Conservation (phyloP, 2,329 filamentous ascomycete genomes). For the Colletotrichum chrysophilum region DNA sequence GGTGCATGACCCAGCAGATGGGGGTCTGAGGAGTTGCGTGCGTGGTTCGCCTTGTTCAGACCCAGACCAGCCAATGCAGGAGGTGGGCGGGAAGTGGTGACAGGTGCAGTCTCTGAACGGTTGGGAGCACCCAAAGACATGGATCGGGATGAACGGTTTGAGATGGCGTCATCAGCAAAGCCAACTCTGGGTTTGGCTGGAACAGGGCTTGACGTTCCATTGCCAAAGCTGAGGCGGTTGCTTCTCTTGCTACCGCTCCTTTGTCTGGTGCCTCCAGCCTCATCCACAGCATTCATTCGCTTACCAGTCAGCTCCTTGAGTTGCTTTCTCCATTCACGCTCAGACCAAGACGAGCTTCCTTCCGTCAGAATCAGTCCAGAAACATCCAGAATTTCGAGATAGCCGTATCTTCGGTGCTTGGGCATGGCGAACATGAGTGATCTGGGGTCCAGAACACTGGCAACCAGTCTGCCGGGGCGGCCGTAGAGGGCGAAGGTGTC, state of each 20-base stretch:
- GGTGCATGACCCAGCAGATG: constrained; percentile 30
- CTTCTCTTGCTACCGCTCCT: constrained; percentile 64
- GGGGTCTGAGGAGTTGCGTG: constrained; percentile 55
- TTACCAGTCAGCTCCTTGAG: constrained; percentile 87
- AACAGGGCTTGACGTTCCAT: constrained; percentile 30
- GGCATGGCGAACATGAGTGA: constrained; percentile 99
- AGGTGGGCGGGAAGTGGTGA: constrained; percentile 39
- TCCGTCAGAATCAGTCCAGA: constrained; percentile 78
- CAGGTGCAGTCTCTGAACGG: constrained; percentile 58
- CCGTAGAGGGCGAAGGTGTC: constrained; percentile 93
- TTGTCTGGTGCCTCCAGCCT: constrained; percentile 39
- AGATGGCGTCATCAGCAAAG: constrained; percentile 59
- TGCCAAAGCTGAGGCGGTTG: constrained; percentile 60
- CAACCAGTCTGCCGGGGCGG: constrained; percentile 82
- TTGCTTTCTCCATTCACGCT: constrained; percentile 87
- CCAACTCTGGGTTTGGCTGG: constrained; percentile 53
- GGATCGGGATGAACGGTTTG: constrained; percentile 58
- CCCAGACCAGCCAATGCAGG: constrained; percentile 35
- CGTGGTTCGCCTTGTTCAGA: constrained; percentile 38
- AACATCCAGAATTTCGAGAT: constrained; percentile 88
- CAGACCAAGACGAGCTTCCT: constrained; percentile 78
- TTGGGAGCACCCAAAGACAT: constrained; percentile 46
- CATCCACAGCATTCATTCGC: constrained; percentile 69
- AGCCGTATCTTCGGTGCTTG: constrained; percentile 84
- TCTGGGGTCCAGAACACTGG: constrained; percentile 83